Percentiles rank a stretch among this genome's conserved stretches.
Evolutionary conservation across 176 grass and related monocot genomes (phyloP).

Genomic region (Hyparrhenia diplandra): DNA sequence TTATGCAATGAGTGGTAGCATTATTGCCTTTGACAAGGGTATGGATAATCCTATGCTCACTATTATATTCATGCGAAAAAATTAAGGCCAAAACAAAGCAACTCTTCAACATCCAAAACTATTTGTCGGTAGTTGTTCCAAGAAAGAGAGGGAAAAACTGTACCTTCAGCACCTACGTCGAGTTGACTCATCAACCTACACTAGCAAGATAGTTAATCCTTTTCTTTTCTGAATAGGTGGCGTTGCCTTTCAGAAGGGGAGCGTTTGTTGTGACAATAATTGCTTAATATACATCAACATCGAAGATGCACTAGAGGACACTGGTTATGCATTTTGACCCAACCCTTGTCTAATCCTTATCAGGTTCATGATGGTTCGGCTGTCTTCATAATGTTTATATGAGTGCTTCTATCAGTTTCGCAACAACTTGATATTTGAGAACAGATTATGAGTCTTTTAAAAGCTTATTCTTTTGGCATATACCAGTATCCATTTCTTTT

Average conservation of each 20-base stretch:
- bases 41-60: background rate
- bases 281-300: background rate
- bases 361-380: background rate
- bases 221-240: slow-evolving; percentile 4
- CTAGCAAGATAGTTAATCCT: slow-evolving; percentile 4
- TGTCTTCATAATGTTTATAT: background rate
- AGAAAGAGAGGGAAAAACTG: background rate
- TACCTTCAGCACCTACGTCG: background rate
- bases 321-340: background rate
- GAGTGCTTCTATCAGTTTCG: background rate
- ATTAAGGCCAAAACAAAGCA: background rate
- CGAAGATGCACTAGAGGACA: background rate
- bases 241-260: background rate
- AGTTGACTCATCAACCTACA: slow-evolving; percentile 9
- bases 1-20: background rate
- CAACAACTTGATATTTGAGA: too few relatives aligned
- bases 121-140: background rate
- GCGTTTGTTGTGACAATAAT: background rate
- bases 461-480: background rate
- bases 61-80: too few relatives aligned
- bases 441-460: background rate
- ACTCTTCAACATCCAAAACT: background rate
- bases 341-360: background rate
- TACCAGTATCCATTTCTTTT: background rate
- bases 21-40: background rate